Evolutionary conservation across 2,329 filamentous ascomycete species (phyloP).

Genomic region (Hypomyces rosellus): DNA sequence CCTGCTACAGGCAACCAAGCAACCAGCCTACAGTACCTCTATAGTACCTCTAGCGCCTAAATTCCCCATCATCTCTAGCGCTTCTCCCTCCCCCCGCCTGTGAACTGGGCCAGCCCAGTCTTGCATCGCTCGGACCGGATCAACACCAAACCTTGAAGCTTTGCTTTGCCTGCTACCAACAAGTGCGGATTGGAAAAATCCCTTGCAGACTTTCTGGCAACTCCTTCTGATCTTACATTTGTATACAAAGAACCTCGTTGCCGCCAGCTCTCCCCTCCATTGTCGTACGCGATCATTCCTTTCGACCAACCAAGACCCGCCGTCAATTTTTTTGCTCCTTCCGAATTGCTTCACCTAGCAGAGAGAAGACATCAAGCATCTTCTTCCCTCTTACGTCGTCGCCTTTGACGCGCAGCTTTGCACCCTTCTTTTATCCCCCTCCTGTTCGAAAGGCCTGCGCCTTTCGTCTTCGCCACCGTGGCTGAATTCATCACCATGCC

Average conservation of each 20-base stretch:
- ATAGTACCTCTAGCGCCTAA: slow-evolving; percentile 1
- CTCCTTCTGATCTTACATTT: slow-evolving; percentile 4
- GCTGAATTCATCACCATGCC: slow-evolving; percentile 36
- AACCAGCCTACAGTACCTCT: background rate
- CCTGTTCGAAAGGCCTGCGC: slow-evolving; percentile 19
- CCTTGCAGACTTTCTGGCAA: slow-evolving; percentile 7
- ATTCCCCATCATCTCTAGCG: background rate
- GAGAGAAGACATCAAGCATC: background rate
- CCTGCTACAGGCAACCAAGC: too few relatives aligned
- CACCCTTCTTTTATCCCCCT: slow-evolving; percentile 15
- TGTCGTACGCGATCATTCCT: background rate
- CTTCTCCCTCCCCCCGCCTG: slow-evolving; percentile 15
- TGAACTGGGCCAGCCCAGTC: slow-evolving; percentile 22
- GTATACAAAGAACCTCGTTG: background rate
- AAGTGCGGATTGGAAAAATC: slow-evolving; percentile 39
- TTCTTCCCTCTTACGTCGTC: background rate
- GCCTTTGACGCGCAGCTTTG: slow-evolving; percentile 8
- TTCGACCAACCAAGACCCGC: background rate
- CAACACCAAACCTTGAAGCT: slow-evolving; percentile 34
- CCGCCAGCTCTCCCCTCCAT: background rate
- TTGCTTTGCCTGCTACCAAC: slow-evolving; percentile 18
- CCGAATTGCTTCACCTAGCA: slow-evolving; percentile 5
- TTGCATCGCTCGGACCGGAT: slow-evolving; percentile 27
- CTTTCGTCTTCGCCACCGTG: slow-evolving; percentile 25
- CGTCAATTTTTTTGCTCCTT: background rate